A percentile compares a stretch with the other conserved stretches of the same genome.
phyloP scores from a whole-genome alignment of 2,329 filamentous ascomycete species.

The Orbilia oligospora region DNA sequence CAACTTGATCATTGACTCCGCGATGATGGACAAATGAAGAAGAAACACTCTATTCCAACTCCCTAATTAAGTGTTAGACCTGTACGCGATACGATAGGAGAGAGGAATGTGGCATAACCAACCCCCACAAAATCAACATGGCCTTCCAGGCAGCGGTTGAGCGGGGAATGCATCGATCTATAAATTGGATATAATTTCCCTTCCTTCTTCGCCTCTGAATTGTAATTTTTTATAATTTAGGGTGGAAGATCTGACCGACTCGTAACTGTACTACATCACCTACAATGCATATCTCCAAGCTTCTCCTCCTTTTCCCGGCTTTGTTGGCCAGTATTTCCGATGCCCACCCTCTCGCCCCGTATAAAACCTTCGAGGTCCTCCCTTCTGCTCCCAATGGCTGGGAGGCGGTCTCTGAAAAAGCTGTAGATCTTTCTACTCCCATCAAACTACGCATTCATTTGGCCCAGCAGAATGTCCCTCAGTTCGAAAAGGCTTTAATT shows the following conservation, averaged over 20 bases:
- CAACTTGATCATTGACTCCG: not conserved
- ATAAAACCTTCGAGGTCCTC: slow-evolving; percentile 41
- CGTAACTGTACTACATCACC: not conserved
- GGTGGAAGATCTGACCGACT: not conserved
- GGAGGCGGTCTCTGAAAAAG: slow-evolving; percentile 17
- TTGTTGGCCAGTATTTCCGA: slow-evolving; percentile 23
- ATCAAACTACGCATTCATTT: slow-evolving; percentile 67
- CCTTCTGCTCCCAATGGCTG: slow-evolving; percentile 34
- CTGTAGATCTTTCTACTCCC: slow-evolving; percentile 66
- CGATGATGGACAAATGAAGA: not conserved
- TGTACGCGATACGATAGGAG: not conserved
- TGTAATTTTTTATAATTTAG: not conserved
- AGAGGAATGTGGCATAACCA: not conserved
- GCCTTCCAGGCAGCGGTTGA: not conserved
- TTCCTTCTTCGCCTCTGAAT: not conserved
- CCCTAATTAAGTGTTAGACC: slow-evolving; percentile 23
- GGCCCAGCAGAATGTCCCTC: slow-evolving; percentile 63
- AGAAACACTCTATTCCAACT: slow-evolving; percentile 18
- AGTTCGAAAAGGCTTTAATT: slow-evolving; percentile 65
- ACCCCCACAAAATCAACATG: not conserved
- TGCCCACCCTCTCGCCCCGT: slow-evolving; percentile 47
- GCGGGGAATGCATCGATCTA: slow-evolving; percentile 17
- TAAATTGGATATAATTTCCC: slow-evolving; percentile 24
- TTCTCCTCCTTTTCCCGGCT: slow-evolving; percentile 34
- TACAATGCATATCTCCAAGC: slow-evolving; percentile 50